Conservation (phyloP, 2,329 filamentous ascomycete species). For the Aspergillus carbonarius region DNA sequence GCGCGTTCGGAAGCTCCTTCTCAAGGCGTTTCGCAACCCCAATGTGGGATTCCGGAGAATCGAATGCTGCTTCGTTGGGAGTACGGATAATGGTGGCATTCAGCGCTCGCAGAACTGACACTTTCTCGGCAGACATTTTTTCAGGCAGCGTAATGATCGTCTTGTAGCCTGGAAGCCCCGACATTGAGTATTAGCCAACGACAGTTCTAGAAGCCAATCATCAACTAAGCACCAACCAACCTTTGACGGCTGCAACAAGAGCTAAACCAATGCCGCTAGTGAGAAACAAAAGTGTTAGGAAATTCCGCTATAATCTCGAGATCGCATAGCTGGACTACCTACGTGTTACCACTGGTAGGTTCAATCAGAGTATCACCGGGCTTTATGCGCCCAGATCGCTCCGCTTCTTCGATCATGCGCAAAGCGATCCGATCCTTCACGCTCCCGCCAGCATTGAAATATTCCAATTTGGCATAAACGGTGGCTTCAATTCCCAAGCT, state of each 20-base stretch:
- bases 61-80: conserved; percentile 91
- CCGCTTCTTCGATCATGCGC: conserved; percentile 96
- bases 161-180: conserved; percentile 66
- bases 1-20: conserved; percentile 94
- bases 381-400: conserved; percentile 88
- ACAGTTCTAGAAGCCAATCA: neutral
- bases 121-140: conserved; percentile 99
- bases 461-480: conserved; percentile 87
- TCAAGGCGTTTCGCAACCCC: conserved; percentile 86
- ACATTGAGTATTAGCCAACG: neutral
- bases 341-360: conserved; percentile 94
- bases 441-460: conserved; percentile 90
- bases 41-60: conserved; percentile 94
- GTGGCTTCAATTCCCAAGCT: conserved; percentile 85
- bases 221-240: conserved; percentile 15
- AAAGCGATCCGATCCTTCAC: conserved; percentile 95
- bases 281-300: neutral
- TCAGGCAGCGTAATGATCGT: conserved; percentile 98
- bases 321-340: conserved; percentile 19
- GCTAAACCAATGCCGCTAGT: conserved; percentile 81
- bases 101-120: conserved; percentile 87
- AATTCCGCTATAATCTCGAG: neutral
- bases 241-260: conserved; percentile 91
- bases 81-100: conserved; percentile 98
- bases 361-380: conserved; percentile 96